phyloP scores from a whole-genome alignment of 1,139 yeast species.

The Protomyces arabidopsidicola region DNA sequence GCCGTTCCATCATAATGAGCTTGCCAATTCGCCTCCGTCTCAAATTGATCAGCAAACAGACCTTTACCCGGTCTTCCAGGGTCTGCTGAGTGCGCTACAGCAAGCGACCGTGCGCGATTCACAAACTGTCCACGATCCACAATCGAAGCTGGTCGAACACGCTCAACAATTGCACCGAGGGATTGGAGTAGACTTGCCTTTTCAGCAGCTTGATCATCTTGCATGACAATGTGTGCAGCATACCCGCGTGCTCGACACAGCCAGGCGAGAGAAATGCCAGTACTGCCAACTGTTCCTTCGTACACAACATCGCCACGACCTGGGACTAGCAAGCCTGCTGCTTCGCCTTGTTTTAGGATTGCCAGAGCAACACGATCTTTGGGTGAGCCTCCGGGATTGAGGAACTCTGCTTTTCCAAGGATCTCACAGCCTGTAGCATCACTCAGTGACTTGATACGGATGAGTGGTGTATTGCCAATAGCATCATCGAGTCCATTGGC shows the following conservation, averaged over 20 bases:
- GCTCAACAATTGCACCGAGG: slow-evolving; percentile 80
- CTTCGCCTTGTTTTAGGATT: slow-evolving; percentile 57
- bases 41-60: slow-evolving; percentile 91
- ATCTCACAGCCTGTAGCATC: slow-evolving; percentile 71
- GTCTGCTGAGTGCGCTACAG: slow-evolving; percentile 51
- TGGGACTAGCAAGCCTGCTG: slow-evolving; percentile 20
- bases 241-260: slow-evolving; percentile 85
- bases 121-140: slow-evolving; percentile 93
- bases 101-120: slow-evolving; percentile 71
- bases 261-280: slow-evolving; percentile 86
- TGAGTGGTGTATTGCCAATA: slow-evolving; percentile 86
- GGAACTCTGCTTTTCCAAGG: slow-evolving; percentile 78
- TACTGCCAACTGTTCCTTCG: slow-evolving; percentile 50
- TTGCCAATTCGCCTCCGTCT: slow-evolving; percentile 84
- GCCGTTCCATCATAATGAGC: slow-evolving; percentile 81
- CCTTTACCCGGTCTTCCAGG: slow-evolving; percentile 45
- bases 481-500: slow-evolving; percentile 52
- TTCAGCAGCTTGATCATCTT: slow-evolving; percentile 87
- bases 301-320: slow-evolving; percentile 23
- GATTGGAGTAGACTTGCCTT: slow-evolving; percentile 65
- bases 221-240: slow-evolving; percentile 85
- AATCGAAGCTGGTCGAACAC: slow-evolving; percentile 90
- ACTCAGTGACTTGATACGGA: slow-evolving; percentile 72
- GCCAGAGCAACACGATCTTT: slow-evolving; percentile 91
- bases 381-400: slow-evolving; percentile 93